A percentile compares a stretch with the other conserved stretches of the same genome.
Evolutionary conservation across 192 early-diverging fungal species (phyloP).

Genomic region (Rhizophagus prolifer): DNA sequence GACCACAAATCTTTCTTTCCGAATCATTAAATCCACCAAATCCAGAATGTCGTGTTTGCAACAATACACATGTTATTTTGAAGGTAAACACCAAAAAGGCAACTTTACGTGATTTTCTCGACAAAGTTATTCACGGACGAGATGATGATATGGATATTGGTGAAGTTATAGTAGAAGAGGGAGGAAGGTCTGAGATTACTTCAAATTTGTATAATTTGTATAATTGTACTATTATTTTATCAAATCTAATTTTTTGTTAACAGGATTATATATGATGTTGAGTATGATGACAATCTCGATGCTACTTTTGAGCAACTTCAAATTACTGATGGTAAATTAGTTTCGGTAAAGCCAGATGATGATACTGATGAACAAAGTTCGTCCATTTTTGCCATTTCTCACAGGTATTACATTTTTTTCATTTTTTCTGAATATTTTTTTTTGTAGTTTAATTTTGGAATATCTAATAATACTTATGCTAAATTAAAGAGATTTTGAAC

Average conservation of each 20-base stretch:
- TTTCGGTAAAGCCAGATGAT: constrained; percentile 64
- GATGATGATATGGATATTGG: constrained; percentile 55
- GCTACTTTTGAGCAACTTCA: constrained; percentile 59
- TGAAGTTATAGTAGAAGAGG: constrained; percentile 59
- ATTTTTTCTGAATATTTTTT: background rate
- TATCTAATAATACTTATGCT: background rate
- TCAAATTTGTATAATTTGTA: background rate
- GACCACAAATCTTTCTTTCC: constrained; percentile 58
- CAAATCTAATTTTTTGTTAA: background rate
- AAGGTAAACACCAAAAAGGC: constrained; percentile 55
- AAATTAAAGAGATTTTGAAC: constrained; percentile 19
- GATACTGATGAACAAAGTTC: constrained; percentile 45
- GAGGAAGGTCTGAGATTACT: constrained; percentile 42
- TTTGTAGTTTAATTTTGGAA: background rate
- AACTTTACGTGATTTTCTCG: constrained; percentile 70
- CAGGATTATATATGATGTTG: constrained; percentile 84
- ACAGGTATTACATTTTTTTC: constrained; percentile 9
- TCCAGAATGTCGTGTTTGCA: constrained; percentile 76
- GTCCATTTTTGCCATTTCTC: constrained; percentile 26
- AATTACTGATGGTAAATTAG: constrained; percentile 54
- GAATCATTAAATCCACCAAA: constrained; percentile 70
- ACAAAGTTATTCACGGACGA: constrained; percentile 39
- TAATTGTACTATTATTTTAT: background rate
- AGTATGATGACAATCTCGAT: constrained; percentile 80
- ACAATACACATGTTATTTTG: constrained; percentile 60